A percentile compares a stretch with the other conserved stretches of the same genome.
phyloP scores from a whole-genome alignment of 352 stramenopile species.

The Phytophthora idaei region DNA sequence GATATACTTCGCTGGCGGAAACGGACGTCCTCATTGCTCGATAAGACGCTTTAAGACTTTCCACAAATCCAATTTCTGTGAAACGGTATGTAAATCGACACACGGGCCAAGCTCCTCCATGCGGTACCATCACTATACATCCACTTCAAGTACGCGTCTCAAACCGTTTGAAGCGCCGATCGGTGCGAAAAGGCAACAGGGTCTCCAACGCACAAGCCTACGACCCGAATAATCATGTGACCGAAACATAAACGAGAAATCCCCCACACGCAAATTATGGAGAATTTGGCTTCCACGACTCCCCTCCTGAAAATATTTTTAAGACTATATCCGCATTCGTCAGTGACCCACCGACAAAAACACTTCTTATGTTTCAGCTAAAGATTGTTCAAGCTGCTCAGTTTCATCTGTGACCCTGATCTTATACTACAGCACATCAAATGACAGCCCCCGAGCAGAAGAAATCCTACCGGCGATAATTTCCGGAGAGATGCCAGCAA shows the following conservation, averaged over 20 bases:
- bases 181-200: not conserved
- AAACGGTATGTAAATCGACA: not conserved
- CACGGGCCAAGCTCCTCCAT: not conserved
- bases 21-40: not conserved
- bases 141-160: not conserved
- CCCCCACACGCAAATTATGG: no score
- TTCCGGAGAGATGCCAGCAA: no score
- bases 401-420: not conserved
- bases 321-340: no score
- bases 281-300: not conserved
- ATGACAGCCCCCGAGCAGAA: no score
- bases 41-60: not conserved
- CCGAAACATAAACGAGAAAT: no score
- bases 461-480: no score
- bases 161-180: not conserved
- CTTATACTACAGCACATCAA: no score
- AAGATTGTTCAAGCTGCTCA: not conserved
- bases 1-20: not conserved
- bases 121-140: not conserved
- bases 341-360: not conserved
- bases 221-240: no score
- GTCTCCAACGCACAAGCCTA: no score
- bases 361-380: not conserved
- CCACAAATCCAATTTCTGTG: not conserved
- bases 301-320: not conserved